Base-by-base conservation (phyloP, 768 basidiomycete genomes). In the Mycena latifolia region DNA sequence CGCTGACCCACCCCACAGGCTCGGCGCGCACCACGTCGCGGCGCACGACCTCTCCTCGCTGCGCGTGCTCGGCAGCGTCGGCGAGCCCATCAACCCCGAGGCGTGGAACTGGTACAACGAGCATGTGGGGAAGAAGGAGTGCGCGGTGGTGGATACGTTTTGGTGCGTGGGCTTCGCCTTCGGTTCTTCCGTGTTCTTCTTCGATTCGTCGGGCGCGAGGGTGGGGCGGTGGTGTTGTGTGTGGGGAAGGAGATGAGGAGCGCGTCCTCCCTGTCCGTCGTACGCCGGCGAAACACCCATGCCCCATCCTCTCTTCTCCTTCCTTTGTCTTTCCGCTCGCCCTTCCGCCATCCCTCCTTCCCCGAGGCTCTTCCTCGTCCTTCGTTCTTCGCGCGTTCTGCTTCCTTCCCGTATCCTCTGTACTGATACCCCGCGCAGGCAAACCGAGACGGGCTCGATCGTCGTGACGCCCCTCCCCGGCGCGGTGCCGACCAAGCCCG, bases 61-160 rank as follows among this genome's bases (percentile, higher is more conserved):
- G 63, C 89, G 98, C 63, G 92, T 98, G 9, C 82, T 99, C 41
- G 97, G 98, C 25, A 91, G 86, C 64, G 98, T 99, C 48, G 98
- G 97, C 60, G 98, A 99, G 81, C 98, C 98, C 1, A 99, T 99
- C 84, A 98, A 98, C 79, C 96, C 96, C 28, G 97, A 98, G 77
- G 97, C 97, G 14, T 98, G 98, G 97, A 88, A 96, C 73, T 99
- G 97, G 97, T 98, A 96, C 80, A 95, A 97, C 77, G 95, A 98
- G 74, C 88, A 95, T 74, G 96, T 98, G 58, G 98, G 97, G 12
- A 86, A 87, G 73, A 84, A 79, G 70, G 86, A 98, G 77, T 96
- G 94, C 75, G 95, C 97, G 8, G 90, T 98, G 69, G 96, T 97
- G 45, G 96, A 98, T 79, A 97, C 94, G 5, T 96, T 89, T 80